These are phyloP conservation scores for Tolypocladium sp. DNA, from an alignment of 2,329 filamentous ascomycete species.

Conservation along the genomic window DNA sequence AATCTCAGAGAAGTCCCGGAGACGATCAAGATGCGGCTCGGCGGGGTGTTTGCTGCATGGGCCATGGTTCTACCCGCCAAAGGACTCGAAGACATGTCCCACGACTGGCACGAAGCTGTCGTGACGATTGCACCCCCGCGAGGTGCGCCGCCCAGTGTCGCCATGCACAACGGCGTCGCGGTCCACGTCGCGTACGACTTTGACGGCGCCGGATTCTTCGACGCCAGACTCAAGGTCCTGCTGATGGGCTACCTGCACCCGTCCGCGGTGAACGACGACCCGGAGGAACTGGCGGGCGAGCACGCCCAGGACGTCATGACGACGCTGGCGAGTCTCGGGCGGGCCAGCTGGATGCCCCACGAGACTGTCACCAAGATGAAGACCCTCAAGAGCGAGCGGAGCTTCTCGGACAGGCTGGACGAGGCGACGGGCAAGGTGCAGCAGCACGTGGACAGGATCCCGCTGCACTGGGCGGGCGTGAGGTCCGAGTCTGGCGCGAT, in stretches of 20 bases:
- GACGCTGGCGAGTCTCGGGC: slow-evolving; percentile 34
- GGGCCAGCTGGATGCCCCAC: slow-evolving; percentile 34
- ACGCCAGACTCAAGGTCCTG: slow-evolving; percentile 38
- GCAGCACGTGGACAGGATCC: slow-evolving; percentile 46
- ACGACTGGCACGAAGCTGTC: slow-evolving; percentile 50
- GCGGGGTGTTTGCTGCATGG: slow-evolving; percentile 60
- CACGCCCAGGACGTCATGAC: slow-evolving; percentile 31
- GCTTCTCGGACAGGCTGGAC: slow-evolving; percentile 34
- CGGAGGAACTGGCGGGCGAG: slow-evolving; percentile 16
- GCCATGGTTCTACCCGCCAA: slow-evolving; percentile 28
- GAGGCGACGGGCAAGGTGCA: slow-evolving; percentile 41
- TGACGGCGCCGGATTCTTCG: slow-evolving; percentile 29
- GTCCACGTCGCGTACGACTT: slow-evolving; percentile 47
- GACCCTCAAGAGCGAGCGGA: slow-evolving; percentile 29
- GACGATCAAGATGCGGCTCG: slow-evolving; percentile 42
- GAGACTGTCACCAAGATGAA: slow-evolving; percentile 27
- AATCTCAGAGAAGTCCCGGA: slow-evolving; percentile 43
- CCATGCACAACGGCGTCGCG: slow-evolving; percentile 38
- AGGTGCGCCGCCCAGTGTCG: slow-evolving; percentile 33
- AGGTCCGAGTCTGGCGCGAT: slow-evolving; percentile 37
- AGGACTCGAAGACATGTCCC: slow-evolving; percentile 19
- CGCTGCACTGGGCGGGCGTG: slow-evolving; percentile 49
- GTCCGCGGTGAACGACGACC: slow-evolving; percentile 7
- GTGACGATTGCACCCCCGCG: slow-evolving; percentile 46
- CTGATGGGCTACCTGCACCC: slow-evolving; percentile 51